Evolutionary conservation across 1,284 basidiomycete genomes (phyloP), one percentile per base, ranked within the genome.

Genomic region (Neolentinus lepideus): DNA sequence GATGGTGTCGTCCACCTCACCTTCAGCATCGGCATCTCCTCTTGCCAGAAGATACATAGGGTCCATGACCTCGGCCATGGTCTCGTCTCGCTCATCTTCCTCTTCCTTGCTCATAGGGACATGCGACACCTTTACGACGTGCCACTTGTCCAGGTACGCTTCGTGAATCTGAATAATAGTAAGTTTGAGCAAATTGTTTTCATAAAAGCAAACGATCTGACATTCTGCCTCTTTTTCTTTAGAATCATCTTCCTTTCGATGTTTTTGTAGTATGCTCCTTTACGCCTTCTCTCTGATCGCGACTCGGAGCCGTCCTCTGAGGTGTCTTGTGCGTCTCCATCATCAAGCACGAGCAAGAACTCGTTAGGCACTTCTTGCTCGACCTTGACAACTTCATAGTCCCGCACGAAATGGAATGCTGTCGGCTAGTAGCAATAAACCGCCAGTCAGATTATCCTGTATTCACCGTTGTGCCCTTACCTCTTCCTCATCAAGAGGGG

Each of bases 201-300:
- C 11, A 50, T 25, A 12, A 36, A 54, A 29, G 2, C 31, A 6
- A 33, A 21, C 19, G 25, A 24, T 68, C 83, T 67, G 61, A 92
- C 91, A 67, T 87, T 88, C 19, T 79, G 80, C 12, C 92, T 80
- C 67, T 87, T 90, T 75, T 93, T 94, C 70, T 92, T 91, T 51
- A 95, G 73, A 21, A 84, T 75, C 79, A 92, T 92, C 68, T 92
- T 92, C 57, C 89, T 83, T 67, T 88, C 85, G 57, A 94, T 90
- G 64, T 87, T 86, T 71, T 92, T 93, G 75, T 92, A 94, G 68
- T 90, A 93, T 0, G 85, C 92, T 16, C 88, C 91, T 62, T 82
- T 83, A 33, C 69, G 69, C 56, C 77, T 66, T 50, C 65, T 35
- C 61, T 58, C 50, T 53, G 63, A 55, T 50, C 19, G 47, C 33